These are phyloP conservation scores for Venturia oleaginea DNA, from an alignment of 2,329 filamentous ascomycete species.

Conservation along the genomic window DNA sequence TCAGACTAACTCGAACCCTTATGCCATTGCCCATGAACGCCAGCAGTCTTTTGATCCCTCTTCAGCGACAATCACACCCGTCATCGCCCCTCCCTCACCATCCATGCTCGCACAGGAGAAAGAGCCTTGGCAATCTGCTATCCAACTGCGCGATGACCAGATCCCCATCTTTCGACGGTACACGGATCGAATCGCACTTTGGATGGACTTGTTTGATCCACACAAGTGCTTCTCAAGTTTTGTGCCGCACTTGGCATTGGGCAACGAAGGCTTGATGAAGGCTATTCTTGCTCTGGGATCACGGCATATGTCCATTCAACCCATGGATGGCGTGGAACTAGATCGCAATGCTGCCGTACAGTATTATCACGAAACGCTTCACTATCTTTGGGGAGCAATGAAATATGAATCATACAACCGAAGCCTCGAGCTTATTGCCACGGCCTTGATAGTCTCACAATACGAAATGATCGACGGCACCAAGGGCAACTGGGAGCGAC, in stretches of 20 bases:
- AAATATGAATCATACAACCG: constrained; percentile 49
- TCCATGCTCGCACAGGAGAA: constrained; percentile 13
- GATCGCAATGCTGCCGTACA: constrained; percentile 33
- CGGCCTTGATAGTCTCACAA: constrained; percentile 50
- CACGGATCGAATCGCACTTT: constrained; percentile 28
- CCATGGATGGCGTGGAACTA: constrained; percentile 19
- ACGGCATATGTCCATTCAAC: constrained; percentile 40
- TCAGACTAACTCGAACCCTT: not conserved
- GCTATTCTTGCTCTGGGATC: constrained; percentile 48
- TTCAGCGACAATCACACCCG: not conserved
- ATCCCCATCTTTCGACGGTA: constrained; percentile 32
- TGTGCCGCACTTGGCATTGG: constrained; percentile 35
- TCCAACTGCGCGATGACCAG: constrained; percentile 27
- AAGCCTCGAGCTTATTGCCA: constrained; percentile 50
- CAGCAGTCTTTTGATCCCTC: not conserved
- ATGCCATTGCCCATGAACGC: not conserved
- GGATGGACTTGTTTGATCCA: constrained; percentile 38
- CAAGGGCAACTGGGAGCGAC: constrained; percentile 50
- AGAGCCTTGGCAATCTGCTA: constrained; percentile 22
- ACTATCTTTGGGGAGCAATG: constrained; percentile 52
- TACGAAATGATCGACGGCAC: constrained; percentile 59
- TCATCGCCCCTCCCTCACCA: not conserved
- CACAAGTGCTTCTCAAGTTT: constrained; percentile 27
- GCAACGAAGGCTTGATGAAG: constrained; percentile 49
- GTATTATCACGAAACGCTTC: constrained; percentile 55